Conservation (phyloP, 2,329 filamentous ascomycete species). For the Fusarium brachygibbosum region DNA sequence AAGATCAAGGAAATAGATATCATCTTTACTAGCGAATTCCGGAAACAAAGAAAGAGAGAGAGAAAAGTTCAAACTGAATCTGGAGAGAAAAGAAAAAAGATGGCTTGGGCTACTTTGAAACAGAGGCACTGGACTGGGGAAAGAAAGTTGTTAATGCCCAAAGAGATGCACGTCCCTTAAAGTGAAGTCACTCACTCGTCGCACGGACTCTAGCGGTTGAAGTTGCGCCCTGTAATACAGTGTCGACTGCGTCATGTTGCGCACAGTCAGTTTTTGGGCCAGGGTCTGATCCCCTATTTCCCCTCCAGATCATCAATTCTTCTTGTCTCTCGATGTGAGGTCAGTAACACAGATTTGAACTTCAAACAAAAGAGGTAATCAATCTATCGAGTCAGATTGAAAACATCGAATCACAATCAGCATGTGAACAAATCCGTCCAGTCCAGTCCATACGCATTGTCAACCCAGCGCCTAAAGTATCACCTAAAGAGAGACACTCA, state of each 20-base stretch:
- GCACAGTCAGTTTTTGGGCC: slow-evolving; percentile 27
- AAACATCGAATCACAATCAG: slow-evolving; percentile 8
- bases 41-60: slow-evolving; percentile 2
- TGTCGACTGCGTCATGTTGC: slow-evolving; percentile 15
- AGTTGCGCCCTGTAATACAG: slow-evolving; percentile 26
- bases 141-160: slow-evolving; percentile 34
- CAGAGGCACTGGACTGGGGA: slow-evolving; percentile 36
- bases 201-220: slow-evolving; percentile 35
- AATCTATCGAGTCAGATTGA: neutral
- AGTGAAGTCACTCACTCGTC: slow-evolving; percentile 10
- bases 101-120: slow-evolving; percentile 49
- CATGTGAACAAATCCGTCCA: neutral
- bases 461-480: slow-evolving; percentile 35
- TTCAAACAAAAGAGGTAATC: neutral
- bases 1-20: neutral
- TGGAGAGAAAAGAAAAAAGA: slow-evolving; percentile 17
- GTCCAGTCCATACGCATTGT: too few species aligned
- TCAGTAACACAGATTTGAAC: neutral
- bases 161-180: slow-evolving; percentile 37
- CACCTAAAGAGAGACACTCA: slow-evolving; percentile 31
- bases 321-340: neutral
- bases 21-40: neutral
- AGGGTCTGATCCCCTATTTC: slow-evolving; percentile 37
- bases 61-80: neutral
- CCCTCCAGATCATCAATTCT: slow-evolving; percentile 20